Evolutionary conservation across 345 rosid species (phyloP), one percentile per base, ranked within the genome.

Genomic region (Cardamine resedifolia): DNA sequence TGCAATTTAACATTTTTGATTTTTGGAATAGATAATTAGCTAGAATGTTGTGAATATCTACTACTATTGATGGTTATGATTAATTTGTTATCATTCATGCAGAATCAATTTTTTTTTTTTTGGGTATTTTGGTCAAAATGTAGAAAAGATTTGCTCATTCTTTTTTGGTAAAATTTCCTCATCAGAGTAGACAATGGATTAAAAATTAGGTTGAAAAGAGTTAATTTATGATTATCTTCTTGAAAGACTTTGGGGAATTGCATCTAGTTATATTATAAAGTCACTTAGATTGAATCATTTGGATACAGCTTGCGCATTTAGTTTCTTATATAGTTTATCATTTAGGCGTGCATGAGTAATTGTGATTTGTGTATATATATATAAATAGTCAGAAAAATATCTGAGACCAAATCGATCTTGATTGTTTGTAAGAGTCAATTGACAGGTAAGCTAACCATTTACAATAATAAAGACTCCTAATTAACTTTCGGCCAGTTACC

Each of bases 401-500:
- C 65, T 65, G 72, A 57, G 66, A 74, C 72, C 77, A 74, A 66
- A 58, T 27, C 38, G 44, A 48, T 65, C 14, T 57, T 55, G 33
- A 34, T 34, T 48, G 44, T 47, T 44, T 33, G 55, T 72, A 43
- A 44, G 49, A 73, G 71, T 66, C 72, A 58, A 74, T 27, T 58
- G 30, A 66, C 66, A 74, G 77, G 38, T 66, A 58, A 74, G 61
- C 77, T 74, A 66, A 57, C 51, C 53, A 58, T 66, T 74, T 64
- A 10, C 33, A 48, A 47, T 27, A 38, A 52, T 48, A 48, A 65
- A 48, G 43, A 19, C 31, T 64, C 45, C 38, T 36, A 66, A 66
- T 66, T 36, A 66, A 66, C 66, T 58, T 66, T 50, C 60, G 58
- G 44, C 59, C 59, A 65, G 0, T 66, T 52, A 66, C 72, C 72